Percentiles rank a stretch among this genome's conserved stretches.
These are phyloP conservation scores for Hylodesmum podocarpum DNA, from an alignment of 306 rosid species.

Conservation along the genomic window DNA sequence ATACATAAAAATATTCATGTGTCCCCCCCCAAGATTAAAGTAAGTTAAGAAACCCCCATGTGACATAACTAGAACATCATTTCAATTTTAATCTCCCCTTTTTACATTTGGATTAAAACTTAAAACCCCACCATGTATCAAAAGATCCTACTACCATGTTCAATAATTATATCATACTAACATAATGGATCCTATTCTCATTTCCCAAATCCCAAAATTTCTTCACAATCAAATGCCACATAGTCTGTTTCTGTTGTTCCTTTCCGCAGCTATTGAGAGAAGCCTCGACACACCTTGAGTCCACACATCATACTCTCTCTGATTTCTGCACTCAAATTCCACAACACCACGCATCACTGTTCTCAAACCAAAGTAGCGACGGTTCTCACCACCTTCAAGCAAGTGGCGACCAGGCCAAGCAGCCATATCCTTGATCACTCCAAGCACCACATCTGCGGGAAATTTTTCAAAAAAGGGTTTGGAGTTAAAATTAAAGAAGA, in stretches of 20 bases:
- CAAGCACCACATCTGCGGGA: conserved; percentile 69
- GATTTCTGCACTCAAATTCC: conserved; percentile 87
- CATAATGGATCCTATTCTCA: conserved; percentile 7
- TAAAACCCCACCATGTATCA: conserved; percentile 41
- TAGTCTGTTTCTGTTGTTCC: conserved; percentile 51
- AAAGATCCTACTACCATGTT: conserved; percentile 11
- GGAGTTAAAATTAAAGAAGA: conserved; percentile 39
- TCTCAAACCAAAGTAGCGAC: conserved; percentile 90
- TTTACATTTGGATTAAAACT: conserved; percentile 58
- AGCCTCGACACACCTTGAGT: conserved; percentile 94
- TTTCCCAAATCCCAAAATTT: conserved; percentile 28
- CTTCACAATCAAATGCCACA: conserved; percentile 25
- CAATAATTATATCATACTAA: background rate
- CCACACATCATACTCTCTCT: conserved; percentile 90
- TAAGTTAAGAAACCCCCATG: conserved; percentile 13
- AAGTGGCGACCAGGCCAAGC: conserved; percentile 99
- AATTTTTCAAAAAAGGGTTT: conserved; percentile 19
- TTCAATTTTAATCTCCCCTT: conserved; percentile 44
- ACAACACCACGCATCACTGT: conserved; percentile 78
- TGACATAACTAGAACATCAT: conserved; percentile 49
- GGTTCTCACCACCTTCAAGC: conserved; percentile 83
- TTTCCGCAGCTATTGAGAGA: conserved; percentile 68
- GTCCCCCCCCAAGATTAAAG: conserved; percentile 41
- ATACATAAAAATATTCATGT: conserved; percentile 32
- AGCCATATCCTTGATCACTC: conserved; percentile 80